Evolutionary conservation across 768 basidiomycete genomes (phyloP), one percentile per base, ranked within the genome.

Genomic region (Hydnomerulius pinastri): DNA sequence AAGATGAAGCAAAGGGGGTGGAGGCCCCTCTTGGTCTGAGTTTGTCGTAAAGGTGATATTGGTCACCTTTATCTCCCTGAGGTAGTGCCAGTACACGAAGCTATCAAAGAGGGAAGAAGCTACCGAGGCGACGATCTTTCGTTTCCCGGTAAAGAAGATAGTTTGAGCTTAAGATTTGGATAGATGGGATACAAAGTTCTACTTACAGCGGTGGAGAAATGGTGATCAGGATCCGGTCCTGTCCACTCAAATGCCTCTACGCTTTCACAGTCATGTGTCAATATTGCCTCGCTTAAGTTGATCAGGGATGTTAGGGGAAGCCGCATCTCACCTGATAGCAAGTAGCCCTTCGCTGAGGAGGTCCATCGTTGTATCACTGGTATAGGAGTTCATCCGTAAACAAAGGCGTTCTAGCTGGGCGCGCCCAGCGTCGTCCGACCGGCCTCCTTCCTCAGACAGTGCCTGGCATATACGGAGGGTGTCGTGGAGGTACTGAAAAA

Each of bases 171-270:
- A 9, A 25, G 13, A 10, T 18, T 36, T 24, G 41, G 12, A 28
- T 23, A 18, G 15, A 48, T 33, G 37, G 21, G 6, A 24, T 8
- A 27, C 27, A 24, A 25, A 3, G 13, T 35, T 43, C 15, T 24
- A 72, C 78, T 56, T 58, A 83, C 83, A 25, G 82, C 80, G n/a
- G 71, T 80, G 1, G 82, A 82, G 57, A 83, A 80, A 55, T 84
- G 79, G 50, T 85, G 81, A 11, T 75, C 77, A 21, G 82, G 81
- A 57, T 82, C 81, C 4, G 80, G 81, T 3, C 81, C 79, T n/a
- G 69, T 77, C 84, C 84, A 85, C 18, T 66, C 66, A 56, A 83
- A 83, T 18, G 55, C 61, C 38, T 64, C 67, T 28, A 80, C 81
- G 44, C 80, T 67, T 80, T 48, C 9, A 32, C 40, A 32, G 25